A percentile compares a stretch with the other conserved stretches of the same genome.
Evolutionary conservation across 495 filamentous ascomycete species (phyloP).

Genomic region (Mycothermus thermophilus): DNA sequence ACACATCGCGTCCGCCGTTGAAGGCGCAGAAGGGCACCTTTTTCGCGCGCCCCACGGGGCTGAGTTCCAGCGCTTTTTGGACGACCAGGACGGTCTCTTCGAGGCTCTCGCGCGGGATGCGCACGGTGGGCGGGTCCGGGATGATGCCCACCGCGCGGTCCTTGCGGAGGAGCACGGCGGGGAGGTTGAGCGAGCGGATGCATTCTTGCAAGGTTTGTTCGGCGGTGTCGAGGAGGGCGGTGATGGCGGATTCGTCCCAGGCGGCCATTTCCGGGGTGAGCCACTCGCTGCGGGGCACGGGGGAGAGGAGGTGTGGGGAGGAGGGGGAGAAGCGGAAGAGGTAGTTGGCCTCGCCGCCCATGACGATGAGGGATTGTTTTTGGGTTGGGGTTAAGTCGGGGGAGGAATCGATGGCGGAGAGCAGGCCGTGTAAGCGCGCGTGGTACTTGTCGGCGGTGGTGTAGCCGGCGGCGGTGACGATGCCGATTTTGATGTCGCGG

Average conservation of each 20-base stretch:
- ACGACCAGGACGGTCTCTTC: constrained; percentile 93
- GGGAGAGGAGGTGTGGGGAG: constrained; percentile 40
- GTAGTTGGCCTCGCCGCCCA: constrained; percentile 80
- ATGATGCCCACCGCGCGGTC: constrained; percentile 89
- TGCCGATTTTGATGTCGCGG: constrained; percentile 63
- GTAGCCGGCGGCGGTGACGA: constrained; percentile 95
- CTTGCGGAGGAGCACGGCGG: constrained; percentile 71
- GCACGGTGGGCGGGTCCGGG: constrained; percentile 39
- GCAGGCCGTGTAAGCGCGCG: constrained; percentile 65
- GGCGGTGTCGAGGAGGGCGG: constrained; percentile 67
- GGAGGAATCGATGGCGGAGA: constrained; percentile 64
- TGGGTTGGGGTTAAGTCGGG: constrained; percentile 43
- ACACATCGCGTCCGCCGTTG: constrained; percentile 93
- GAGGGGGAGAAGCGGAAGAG: constrained; percentile 57
- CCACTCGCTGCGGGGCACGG: constrained; percentile 61
- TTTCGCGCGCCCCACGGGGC: constrained; percentile 30
- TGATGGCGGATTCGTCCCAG: constrained; percentile 74
- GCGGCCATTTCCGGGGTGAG: constrained; percentile 69
- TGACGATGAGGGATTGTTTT: constrained; percentile 66
- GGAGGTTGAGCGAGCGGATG: constrained; percentile 57
- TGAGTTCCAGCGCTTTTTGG: constrained; percentile 81
- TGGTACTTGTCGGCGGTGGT: constrained; percentile 76
- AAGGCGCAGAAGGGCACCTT: constrained; percentile 92
- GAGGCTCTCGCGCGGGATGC: constrained; percentile 72
- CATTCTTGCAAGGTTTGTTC: constrained; percentile 71